phyloP scores from a whole-genome alignment of 2,329 filamentous ascomycete species.

The Clonostachys rhizophaga region DNA sequence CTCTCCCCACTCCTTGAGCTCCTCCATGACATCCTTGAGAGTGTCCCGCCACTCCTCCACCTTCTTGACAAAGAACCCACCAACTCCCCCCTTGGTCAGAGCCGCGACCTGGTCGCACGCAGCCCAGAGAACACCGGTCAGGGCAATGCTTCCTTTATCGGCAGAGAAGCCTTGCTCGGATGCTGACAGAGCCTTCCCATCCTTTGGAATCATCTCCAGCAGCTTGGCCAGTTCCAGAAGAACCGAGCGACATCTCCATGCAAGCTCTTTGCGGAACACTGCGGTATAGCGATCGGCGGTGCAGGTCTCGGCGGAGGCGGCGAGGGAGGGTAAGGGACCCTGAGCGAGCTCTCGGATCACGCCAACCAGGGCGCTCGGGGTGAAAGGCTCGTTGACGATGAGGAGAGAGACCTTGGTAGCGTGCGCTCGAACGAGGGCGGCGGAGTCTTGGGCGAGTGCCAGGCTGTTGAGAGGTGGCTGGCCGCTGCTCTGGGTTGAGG shows the following conservation, averaged over 20 bases:
- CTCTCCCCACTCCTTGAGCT: slow-evolving; percentile 84
- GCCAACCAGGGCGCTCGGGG: slow-evolving; percentile 66
- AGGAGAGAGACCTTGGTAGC: slow-evolving; percentile 84
- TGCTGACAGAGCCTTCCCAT: slow-evolving; percentile 46
- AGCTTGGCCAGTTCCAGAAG: slow-evolving; percentile 60
- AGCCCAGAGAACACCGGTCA: slow-evolving; percentile 79
- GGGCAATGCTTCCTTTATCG: slow-evolving; percentile 50
- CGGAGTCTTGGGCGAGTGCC: slow-evolving; percentile 65
- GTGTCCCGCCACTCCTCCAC: slow-evolving; percentile 71
- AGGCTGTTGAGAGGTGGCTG: slow-evolving; percentile 46
- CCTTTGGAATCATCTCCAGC: slow-evolving; percentile 51
- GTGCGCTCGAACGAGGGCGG: slow-evolving; percentile 73
- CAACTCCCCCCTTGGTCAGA: slow-evolving; percentile 63
- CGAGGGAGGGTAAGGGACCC: slow-evolving; percentile 69
- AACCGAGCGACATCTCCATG: slow-evolving; percentile 51
- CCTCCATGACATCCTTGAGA: slow-evolving; percentile 77
- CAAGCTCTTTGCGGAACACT: slow-evolving; percentile 59
- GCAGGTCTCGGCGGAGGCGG: slow-evolving; percentile 66
- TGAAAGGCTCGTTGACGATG: slow-evolving; percentile 82
- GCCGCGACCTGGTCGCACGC: slow-evolving; percentile 69
- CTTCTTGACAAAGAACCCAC: slow-evolving; percentile 65
- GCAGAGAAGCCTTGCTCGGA: slow-evolving; percentile 21
- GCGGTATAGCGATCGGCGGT: slow-evolving; percentile 56
- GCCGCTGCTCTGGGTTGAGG: slow-evolving; percentile 3
- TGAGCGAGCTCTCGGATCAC: slow-evolving; percentile 70